phyloP scores from a whole-genome alignment of 306 rosid genomes.

The Lithocarpus polystachyus region DNA sequence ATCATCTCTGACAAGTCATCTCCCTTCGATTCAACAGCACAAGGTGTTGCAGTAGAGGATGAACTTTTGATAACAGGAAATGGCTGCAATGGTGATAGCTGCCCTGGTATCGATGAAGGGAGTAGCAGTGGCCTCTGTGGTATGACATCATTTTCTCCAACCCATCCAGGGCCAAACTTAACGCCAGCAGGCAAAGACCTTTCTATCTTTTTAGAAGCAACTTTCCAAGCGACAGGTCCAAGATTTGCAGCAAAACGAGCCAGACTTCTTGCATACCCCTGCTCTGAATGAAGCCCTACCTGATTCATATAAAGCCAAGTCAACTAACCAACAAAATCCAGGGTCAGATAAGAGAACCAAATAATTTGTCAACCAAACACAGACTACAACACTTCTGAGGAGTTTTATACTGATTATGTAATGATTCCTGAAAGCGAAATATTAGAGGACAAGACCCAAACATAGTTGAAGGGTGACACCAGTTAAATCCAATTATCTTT shows the following conservation, averaged over 20 bases:
- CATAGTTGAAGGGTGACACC: neutral
- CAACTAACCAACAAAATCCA: conserved; percentile 13
- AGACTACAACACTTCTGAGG: neutral
- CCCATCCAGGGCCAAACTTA: conserved; percentile 68
- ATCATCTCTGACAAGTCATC: conserved; percentile 28
- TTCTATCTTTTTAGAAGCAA: conserved; percentile 49
- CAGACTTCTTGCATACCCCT: conserved; percentile 62
- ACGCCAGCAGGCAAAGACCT: conserved; percentile 42
- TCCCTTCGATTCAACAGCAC: conserved; percentile 21
- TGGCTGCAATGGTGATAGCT: conserved; percentile 24
- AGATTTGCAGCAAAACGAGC: conserved; percentile 58
- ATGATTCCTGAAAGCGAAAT: neutral
- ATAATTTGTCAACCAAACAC: neutral
- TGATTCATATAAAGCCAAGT: conserved; percentile 32
- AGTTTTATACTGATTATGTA: neutral
- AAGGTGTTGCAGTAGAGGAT: conserved; percentile 18
- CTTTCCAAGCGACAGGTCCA: conserved; percentile 57
- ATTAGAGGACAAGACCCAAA: neutral
- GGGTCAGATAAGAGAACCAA: neutral
- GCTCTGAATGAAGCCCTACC: conserved; percentile 62
- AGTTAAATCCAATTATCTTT: neutral
- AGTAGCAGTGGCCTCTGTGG: conserved; percentile 23
- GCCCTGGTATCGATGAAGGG: conserved; percentile 20
- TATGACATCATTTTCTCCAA: conserved; percentile 49
- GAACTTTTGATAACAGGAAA: conserved; percentile 19